Percentiles rank a stretch among this genome's conserved stretches.
phyloP scores from a whole-genome alignment of 2,329 filamentous ascomycete species.

The Nothophaeocryptopus gaeumannii region DNA sequence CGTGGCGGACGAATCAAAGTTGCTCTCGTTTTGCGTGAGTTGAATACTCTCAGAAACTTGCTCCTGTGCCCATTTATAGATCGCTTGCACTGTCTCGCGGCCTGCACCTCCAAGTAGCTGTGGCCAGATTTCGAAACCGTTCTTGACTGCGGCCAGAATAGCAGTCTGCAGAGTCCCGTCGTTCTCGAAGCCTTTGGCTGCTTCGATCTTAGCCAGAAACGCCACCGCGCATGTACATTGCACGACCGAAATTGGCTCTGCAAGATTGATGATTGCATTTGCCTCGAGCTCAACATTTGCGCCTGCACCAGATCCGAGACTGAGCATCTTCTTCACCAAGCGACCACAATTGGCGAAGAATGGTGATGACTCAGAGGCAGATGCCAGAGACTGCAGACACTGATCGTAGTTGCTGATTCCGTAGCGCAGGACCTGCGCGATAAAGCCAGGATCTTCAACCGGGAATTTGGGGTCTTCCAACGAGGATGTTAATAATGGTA shows the following conservation, averaged over 20 bases:
- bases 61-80: conserved; percentile 33
- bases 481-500: conserved; percentile 16
- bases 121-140: conserved; percentile 43
- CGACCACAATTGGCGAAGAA: conserved; percentile 18
- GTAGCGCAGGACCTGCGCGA: conserved; percentile 18
- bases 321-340: conserved; percentile 18
- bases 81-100: conserved; percentile 21
- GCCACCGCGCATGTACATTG: conserved; percentile 19
- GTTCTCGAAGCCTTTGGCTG: conserved; percentile 3
- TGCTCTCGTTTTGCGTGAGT: conserved; percentile 5
- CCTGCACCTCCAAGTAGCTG: conserved; percentile 43
- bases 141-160: conserved; percentile 41
- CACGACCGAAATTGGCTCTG: conserved; percentile 26
- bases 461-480: conserved; percentile 18
- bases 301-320: background rate
- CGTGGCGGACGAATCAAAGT: background rate
- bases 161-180: conserved; percentile 26
- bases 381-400: conserved; percentile 9
- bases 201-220: conserved; percentile 12
- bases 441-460: conserved; percentile 12
- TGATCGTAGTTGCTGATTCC: conserved; percentile 10
- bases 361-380: conserved; percentile 7
- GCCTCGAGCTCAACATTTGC: conserved; percentile 9
- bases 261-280: conserved; percentile 17
- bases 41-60: conserved; percentile 26